These are phyloP conservation scores for Vaccinium corymbosum DNA, from an alignment of 148 eudicot species.

Conservation along the genomic window DNA sequence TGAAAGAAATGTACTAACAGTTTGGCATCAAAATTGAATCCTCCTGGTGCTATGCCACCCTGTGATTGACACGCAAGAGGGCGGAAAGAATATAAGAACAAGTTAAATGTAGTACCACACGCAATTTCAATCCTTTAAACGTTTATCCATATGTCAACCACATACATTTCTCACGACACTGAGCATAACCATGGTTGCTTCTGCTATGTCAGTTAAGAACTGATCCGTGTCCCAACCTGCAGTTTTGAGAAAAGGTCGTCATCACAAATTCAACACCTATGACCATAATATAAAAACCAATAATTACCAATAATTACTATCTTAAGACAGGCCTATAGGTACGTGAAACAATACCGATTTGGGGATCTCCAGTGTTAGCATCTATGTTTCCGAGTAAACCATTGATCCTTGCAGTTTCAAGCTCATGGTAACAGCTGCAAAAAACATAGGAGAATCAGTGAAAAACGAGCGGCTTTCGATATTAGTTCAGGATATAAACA, in stretches of 20 bases:
- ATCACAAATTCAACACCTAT: constrained; percentile 3
- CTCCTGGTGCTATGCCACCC: constrained; percentile 98
- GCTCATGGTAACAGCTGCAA: constrained; percentile 94
- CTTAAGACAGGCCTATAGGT: neutral
- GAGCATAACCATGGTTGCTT: constrained; percentile 92
- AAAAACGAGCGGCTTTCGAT: neutral
- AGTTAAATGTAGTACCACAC: neutral
- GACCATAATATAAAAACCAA: neutral
- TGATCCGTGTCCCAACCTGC: constrained; percentile 99
- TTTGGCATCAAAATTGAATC: constrained; percentile 98
- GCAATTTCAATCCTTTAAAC: neutral
- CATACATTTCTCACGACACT: constrained; percentile 87
- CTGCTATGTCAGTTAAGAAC: constrained; percentile 80
- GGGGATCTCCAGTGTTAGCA: constrained; percentile 97
- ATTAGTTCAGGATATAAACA: neutral
- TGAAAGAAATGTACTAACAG: constrained; percentile 47
- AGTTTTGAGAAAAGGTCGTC: constrained; percentile 12
- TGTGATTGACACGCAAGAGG: constrained; percentile 19
- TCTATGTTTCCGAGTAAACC: constrained; percentile 95
- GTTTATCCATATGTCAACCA: neutral
- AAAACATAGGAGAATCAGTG: constrained; percentile 2
- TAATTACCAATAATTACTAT: neutral
- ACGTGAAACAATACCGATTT: constrained; percentile 47
- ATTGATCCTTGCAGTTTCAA: constrained; percentile 94
- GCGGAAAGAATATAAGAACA: neutral